Base-by-base conservation (phyloP, 768 basidiomycete species). In the Termitomyces sp. region DNA sequence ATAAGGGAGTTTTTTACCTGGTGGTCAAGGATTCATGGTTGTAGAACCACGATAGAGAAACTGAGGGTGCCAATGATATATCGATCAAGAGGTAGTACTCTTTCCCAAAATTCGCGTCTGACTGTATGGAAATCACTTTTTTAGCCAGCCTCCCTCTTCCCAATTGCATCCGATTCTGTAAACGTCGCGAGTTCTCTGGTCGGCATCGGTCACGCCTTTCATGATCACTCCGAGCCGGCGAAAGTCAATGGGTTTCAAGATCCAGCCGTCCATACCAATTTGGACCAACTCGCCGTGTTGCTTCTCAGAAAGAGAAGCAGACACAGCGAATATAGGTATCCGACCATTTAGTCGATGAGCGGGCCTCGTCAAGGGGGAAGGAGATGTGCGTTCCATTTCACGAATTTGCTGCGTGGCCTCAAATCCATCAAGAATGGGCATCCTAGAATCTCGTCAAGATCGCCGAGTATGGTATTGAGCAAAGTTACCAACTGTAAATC, bases 201-300 rank as follows among this genome's bases (percentile, higher is more conserved):
- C 59, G 0, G 70, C 67, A 60, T 90, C 83, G 4, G 74, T 77
- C 14, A 90, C 77, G 0, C 89, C 90, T 12, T 74, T 70, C 22
- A 93, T 68, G 33, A 94, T 74, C 3, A 70, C 66, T 24, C 78
- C 70, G 12, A 93, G 76, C 14, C 91, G 77, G 60, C 83, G 81
- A 70, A 90, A 92, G 68, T 91, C 86, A 62, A 93, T 85, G 0
- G 91, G 92, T 70, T 93, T 93, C 60, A 93, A 73, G 18, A 91
- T 82, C 89, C 89, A 94, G 4, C 91, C 91, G 67, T 91, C 89
- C 68, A 91, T 80, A 40, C 89, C 85, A 46, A 76, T 70, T 13
- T 74, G 67, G 8, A 74, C 69, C 52, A 91, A 71, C 54, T 86
- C 79, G 0, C 76, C 70, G 4, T 83, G 77, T 64, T 88, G 84